phyloP scores from a whole-genome alignment of 1,284 basidiomycete genomes.

The Coniophora puteana region DNA sequence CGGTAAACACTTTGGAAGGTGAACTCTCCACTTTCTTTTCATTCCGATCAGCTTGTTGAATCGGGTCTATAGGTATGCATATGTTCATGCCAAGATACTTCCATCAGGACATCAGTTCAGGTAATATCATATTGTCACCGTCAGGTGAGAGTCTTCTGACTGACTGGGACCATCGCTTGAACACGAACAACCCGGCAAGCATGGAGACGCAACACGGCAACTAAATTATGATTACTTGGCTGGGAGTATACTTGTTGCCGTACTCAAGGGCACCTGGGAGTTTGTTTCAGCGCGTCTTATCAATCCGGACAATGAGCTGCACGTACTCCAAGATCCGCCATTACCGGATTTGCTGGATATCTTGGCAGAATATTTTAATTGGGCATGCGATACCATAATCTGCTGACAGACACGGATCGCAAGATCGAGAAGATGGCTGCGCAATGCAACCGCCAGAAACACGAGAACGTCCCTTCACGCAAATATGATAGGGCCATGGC shows the following conservation, averaged over 20 bases:
- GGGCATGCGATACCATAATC: too few species aligned
- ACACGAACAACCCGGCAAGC: too few species aligned
- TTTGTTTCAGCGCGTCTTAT: not conserved
- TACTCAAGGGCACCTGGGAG: not conserved
- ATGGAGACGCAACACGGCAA: not conserved
- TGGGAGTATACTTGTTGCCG: not conserved
- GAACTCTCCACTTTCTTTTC: not conserved
- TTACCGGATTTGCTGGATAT: too few species aligned
- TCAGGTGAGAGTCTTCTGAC: constrained; percentile 8
- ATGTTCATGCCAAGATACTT: not conserved
- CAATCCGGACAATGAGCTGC: not conserved
- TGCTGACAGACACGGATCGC: too few species aligned
- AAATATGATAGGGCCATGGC: too few species aligned
- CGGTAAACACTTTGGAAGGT: too few species aligned
- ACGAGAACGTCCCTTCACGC: too few species aligned
- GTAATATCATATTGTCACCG: constrained; percentile 11
- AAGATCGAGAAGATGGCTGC: too few species aligned
- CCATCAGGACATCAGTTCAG: constrained; percentile 14
- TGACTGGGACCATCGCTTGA: constrained; percentile 10
- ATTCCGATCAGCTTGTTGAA: not conserved
- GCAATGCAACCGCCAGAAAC: too few species aligned
- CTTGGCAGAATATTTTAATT: too few species aligned
- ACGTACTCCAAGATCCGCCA: not conserved
- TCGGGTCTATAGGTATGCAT: not conserved
- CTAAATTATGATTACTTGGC: not conserved